Conservation (phyloP, 139 green algal genomes). For the Parachlorella kessleri region DNA sequence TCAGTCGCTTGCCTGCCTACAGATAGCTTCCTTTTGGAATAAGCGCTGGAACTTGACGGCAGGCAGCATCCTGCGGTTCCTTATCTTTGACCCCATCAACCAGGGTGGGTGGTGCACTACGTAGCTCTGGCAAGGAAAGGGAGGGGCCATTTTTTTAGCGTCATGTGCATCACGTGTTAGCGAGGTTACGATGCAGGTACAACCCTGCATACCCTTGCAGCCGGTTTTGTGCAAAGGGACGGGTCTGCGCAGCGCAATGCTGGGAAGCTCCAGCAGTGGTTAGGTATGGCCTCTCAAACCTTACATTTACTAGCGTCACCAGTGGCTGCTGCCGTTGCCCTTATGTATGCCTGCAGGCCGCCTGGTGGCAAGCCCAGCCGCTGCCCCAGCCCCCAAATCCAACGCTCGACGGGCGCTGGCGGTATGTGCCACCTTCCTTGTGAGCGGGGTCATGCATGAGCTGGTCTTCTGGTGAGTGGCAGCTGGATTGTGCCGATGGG, state of each 20-base stretch:
- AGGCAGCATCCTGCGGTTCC: constrained; percentile 31
- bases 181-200: not conserved
- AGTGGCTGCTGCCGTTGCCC: too few relatives aligned
- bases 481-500: too few relatives aligned
- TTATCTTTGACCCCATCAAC: constrained; percentile 10
- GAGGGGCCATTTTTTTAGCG: too few relatives aligned
- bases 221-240: too few relatives aligned
- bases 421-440: not conserved
- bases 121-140: too few relatives aligned
- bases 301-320: too few relatives aligned
- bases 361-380: not conserved
- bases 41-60: constrained; percentile 29
- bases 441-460: not conserved
- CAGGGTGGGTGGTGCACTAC: constrained; percentile 10
- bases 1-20: too few relatives aligned
- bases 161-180: not conserved
- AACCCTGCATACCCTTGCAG: too few relatives aligned
- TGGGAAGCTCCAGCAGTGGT: too few relatives aligned
- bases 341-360: not conserved
- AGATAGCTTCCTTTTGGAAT: not conserved
- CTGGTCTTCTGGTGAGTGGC: not conserved
- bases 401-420: not conserved
- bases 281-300: too few relatives aligned
- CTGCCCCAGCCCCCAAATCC: not conserved
- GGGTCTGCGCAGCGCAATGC: too few relatives aligned